Conservation (phyloP, 768 basidiomycete genomes). For the Krasilnikovozyma curviuscula region DNA sequence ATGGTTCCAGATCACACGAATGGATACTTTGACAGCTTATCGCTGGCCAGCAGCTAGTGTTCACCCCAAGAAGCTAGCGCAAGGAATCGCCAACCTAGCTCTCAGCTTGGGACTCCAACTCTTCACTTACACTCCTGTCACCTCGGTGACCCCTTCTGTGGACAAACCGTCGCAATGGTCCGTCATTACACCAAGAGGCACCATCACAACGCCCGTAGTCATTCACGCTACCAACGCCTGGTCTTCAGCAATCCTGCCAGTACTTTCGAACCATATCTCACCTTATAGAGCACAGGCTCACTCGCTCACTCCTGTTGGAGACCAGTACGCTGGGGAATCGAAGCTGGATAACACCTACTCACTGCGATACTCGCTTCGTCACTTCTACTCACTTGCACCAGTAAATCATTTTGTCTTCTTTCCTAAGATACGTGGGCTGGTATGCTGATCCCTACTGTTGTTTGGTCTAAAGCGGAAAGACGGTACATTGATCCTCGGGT, state of each 20-base stretch:
- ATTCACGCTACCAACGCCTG: conserved; percentile 80
- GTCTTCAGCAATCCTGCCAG: conserved; percentile 53
- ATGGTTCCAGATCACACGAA: too few species aligned
- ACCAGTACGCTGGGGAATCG: not conserved
- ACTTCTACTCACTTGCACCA: not conserved
- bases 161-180: conserved; percentile 31
- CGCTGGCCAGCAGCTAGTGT: not conserved
- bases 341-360: not conserved
- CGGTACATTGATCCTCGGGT: not conserved
- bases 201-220: conserved; percentile 40
- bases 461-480: too few species aligned
- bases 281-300: not conserved
- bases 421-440: too few species aligned
- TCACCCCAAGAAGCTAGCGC: conserved; percentile 24
- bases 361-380: not conserved
- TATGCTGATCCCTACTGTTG: too few species aligned
- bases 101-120: conserved; percentile 23
- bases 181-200: conserved; percentile 48
- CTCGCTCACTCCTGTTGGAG: not conserved
- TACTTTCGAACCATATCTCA: conserved; percentile 26
- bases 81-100: conserved; percentile 1
- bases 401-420: not conserved
- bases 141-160: conserved; percentile 24
- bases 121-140: conserved; percentile 58
- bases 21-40: conserved; percentile 12